Evolutionary conservation across 179 eudicot species (phyloP).

Genomic region (Heliamphora pulchella): DNA sequence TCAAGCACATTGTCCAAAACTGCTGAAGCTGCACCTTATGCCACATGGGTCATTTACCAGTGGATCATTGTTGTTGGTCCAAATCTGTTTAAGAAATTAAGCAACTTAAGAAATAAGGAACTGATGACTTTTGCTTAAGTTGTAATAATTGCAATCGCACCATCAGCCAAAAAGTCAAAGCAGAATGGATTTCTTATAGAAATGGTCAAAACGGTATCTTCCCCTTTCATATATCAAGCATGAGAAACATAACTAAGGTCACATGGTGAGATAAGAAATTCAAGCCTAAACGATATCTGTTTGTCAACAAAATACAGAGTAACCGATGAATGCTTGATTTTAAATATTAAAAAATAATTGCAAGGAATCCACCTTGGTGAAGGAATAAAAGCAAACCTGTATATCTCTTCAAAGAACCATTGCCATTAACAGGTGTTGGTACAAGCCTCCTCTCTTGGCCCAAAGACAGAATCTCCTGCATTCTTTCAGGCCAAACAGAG

Average conservation of each 20-base stretch:
- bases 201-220: not conserved
- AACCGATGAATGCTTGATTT: not conserved
- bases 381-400: conserved; percentile 36
- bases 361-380: not conserved
- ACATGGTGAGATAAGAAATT: not conserved
- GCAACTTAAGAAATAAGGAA: not conserved
- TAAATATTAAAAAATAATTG: not conserved
- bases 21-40: not conserved
- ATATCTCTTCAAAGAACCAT: conserved; percentile 36
- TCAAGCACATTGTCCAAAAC: not conserved
- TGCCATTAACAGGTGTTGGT: conserved; percentile 35
- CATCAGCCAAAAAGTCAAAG: not conserved
- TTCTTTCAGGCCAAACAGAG: conserved; percentile 65
- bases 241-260: not conserved
- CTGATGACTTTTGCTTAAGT: not conserved
- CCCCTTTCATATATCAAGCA: not conserved
- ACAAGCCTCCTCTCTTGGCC: conserved; percentile 39
- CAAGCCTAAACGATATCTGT: not conserved
- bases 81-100: not conserved
- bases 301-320: not conserved
- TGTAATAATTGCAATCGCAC: not conserved
- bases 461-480: conserved; percentile 49
- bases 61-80: no score
- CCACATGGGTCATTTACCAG: no score
- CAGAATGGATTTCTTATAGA: not conserved